phyloP scores from a whole-genome alignment of 345 rosid genomes.

The Odontarrhena argentea region DNA sequence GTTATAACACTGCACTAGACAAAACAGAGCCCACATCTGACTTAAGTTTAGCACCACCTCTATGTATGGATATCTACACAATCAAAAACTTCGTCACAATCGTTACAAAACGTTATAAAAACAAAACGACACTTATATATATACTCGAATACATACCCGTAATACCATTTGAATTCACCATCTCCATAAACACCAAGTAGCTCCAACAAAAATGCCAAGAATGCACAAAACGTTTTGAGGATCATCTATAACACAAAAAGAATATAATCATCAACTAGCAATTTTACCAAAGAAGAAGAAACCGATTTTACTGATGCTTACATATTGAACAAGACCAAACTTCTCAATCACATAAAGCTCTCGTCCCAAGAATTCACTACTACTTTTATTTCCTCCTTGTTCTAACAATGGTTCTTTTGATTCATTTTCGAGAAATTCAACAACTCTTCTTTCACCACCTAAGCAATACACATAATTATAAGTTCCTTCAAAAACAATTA shows the following conservation, averaged over 20 bases:
- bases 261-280: neutral
- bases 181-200: constrained; percentile 73
- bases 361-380: constrained; percentile 49
- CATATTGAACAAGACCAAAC: constrained; percentile 87
- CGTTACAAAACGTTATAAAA: too few species aligned
- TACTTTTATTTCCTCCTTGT: constrained; percentile 38
- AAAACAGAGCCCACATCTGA: constrained; percentile 92
- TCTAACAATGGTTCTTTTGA: constrained; percentile 54
- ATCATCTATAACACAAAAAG: constrained; percentile 63
- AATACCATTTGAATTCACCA: constrained; percentile 84
- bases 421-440: constrained; percentile 64
- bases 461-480: neutral
- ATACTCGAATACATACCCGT: constrained; percentile 54
- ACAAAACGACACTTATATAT: too few species aligned
- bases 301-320: constrained; percentile 39
- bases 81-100: constrained; percentile 3
- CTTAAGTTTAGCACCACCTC: constrained; percentile 81
- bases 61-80: constrained; percentile 77
- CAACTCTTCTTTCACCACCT: constrained; percentile 79
- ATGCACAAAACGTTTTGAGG: constrained; percentile 79
- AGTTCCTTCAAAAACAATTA: neutral
- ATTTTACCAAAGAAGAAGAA: neutral
- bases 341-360: constrained; percentile 66
- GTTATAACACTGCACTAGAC: constrained; percentile 87
- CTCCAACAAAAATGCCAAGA: constrained; percentile 70